Evolutionary conservation across 768 basidiomycete genomes (phyloP).

Genomic region (Harrya chromipes): DNA sequence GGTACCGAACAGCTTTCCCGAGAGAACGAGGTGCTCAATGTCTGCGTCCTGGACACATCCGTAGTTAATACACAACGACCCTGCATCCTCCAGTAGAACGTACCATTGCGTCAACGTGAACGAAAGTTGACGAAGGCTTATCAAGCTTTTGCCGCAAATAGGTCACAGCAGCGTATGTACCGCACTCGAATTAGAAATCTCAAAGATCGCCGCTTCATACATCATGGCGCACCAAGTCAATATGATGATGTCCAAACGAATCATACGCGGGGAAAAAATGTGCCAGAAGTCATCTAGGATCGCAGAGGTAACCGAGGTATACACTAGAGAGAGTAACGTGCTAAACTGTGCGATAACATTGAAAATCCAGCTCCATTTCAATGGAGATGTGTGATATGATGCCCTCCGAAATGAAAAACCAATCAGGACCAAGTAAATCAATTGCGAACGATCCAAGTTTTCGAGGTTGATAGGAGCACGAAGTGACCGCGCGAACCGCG

Average conservation of each 20-base stretch:
- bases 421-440: constrained; percentile 1
- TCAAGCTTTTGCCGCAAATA: constrained; percentile 10
- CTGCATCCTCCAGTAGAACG: not conserved
- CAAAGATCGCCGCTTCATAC: no score
- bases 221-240: no score
- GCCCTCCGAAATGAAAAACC: constrained; percentile 4
- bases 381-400: constrained; percentile 16
- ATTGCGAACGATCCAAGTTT: constrained; percentile 3
- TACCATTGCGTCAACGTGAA: constrained; percentile 16
- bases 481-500: no score
- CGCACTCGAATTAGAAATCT: no score
- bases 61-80: not conserved
- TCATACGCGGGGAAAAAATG: no score
- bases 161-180: no score
- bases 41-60: constrained; percentile 35
- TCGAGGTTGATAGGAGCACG: not conserved
- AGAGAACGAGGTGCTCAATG: constrained; percentile 72
- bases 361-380: constrained; percentile 21
- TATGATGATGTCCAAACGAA: no score
- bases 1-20: constrained; percentile 70
- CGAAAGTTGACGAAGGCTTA: constrained; percentile 5
- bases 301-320: constrained; percentile 1
- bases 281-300: not conserved
- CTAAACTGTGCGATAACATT: constrained; percentile 4
- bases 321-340: constrained; percentile 2